phyloP scores from a whole-genome alignment of 495 filamentous ascomycete species.

The Penicillium lividum region DNA sequence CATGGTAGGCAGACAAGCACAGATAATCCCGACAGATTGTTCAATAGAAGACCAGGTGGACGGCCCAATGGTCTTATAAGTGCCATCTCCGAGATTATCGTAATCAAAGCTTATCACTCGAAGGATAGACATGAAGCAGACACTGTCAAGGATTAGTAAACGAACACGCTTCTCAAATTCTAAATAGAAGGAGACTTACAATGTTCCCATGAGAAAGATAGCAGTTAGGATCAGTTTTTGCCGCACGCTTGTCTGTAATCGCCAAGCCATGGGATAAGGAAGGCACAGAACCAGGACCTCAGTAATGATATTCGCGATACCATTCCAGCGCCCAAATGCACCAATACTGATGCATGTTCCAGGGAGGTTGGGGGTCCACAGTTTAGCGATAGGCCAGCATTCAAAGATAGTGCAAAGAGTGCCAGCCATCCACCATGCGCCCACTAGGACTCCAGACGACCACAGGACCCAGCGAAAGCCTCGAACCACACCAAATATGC shows the following conservation, averaged over 20 bases:
- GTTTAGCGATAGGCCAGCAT: slow-evolving; percentile 27
- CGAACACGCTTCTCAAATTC: too few species aligned
- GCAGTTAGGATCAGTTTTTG: slow-evolving; percentile 37
- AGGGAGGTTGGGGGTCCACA: slow-evolving; percentile 22
- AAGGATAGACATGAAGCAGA: slow-evolving; percentile 29
- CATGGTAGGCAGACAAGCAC: slow-evolving; percentile 51
- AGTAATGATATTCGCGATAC: slow-evolving; percentile 47
- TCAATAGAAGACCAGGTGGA: slow-evolving; percentile 55
- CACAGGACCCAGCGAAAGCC: slow-evolving; percentile 38
- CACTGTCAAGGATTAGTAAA: slow-evolving; percentile 22
- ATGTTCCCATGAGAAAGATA: slow-evolving; percentile 37
- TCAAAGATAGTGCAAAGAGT: slow-evolving; percentile 18
- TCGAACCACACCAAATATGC: slow-evolving; percentile 40
- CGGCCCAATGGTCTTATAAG: slow-evolving; percentile 26
- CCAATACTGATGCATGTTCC: slow-evolving; percentile 42
- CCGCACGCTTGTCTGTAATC: slow-evolving; percentile 27
- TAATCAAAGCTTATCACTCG: slow-evolving; percentile 18
- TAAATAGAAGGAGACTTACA: slow-evolving; percentile 24
- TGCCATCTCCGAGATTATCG: slow-evolving; percentile 13
- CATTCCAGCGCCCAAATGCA: slow-evolving; percentile 47
- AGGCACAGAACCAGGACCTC: slow-evolving; percentile 47
- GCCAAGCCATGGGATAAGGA: slow-evolving; percentile 43
- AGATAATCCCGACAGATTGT: slow-evolving; percentile 51
- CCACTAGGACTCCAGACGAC: slow-evolving; percentile 37
- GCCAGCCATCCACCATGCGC: slow-evolving; percentile 36